phyloP scores from a whole-genome alignment of 495 filamentous ascomycete species.

The Hypomontagnella monticulosa region DNA sequence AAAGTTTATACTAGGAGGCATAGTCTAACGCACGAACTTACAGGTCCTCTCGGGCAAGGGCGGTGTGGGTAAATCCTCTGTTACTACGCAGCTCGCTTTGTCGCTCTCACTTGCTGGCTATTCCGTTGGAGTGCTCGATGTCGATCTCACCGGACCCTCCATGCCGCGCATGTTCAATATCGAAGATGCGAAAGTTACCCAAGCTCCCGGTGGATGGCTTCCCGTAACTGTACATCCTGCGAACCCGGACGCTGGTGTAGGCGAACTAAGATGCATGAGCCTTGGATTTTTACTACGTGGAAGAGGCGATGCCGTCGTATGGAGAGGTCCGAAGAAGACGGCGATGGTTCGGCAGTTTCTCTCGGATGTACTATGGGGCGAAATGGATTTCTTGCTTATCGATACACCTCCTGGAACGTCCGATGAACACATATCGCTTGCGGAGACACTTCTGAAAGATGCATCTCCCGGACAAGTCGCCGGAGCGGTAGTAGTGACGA shows the following conservation, averaged over 20 bases:
- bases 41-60: slow-evolving; percentile 96
- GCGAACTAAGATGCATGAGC: slow-evolving; percentile 87
- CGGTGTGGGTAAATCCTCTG: slow-evolving; percentile 95
- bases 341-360: slow-evolving; percentile 98
- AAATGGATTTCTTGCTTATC: slow-evolving; percentile 87
- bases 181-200: slow-evolving; percentile 87
- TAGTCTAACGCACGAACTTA: slow-evolving; percentile 14
- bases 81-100: slow-evolving; percentile 93
- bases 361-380: slow-evolving; percentile 89
- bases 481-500: slow-evolving; percentile 94
- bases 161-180: slow-evolving; percentile 94
- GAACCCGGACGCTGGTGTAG: slow-evolving; percentile 57
- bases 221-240: slow-evolving; percentile 82
- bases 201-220: slow-evolving; percentile 88
- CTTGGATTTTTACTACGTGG: slow-evolving; percentile 88
- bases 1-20: slow-evolving; percentile 16
- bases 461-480: slow-evolving; percentile 69
- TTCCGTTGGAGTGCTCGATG: slow-evolving; percentile 92
- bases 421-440: slow-evolving; percentile 95
- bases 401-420: slow-evolving; percentile 97
- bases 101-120: slow-evolving; percentile 84
- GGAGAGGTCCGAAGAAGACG: slow-evolving; percentile 98
- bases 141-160: slow-evolving; percentile 94
- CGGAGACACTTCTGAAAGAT: slow-evolving; percentile 78
- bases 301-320: slow-evolving; percentile 90